These are phyloP conservation scores for Cladophialophora exuberans DNA, from an alignment of 2,329 filamentous ascomycete species.

Conservation along the genomic window DNA sequence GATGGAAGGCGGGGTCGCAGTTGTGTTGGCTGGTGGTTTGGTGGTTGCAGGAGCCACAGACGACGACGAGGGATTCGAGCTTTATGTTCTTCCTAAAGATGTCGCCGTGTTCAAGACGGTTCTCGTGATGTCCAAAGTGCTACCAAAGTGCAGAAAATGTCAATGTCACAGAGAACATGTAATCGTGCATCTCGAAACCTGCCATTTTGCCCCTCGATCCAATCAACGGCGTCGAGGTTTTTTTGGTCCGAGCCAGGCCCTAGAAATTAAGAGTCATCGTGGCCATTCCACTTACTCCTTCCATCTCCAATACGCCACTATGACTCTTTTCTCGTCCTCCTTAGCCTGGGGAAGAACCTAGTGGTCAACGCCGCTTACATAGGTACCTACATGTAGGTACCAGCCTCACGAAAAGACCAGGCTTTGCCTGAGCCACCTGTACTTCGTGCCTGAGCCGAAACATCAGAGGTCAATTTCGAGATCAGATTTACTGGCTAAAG, in stretches of 20 bases:
- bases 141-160: neutral
- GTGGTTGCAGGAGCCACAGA: too few species aligned
- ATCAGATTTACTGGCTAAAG: too few species aligned
- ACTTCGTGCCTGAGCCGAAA: too few species aligned
- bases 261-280: conserved; percentile 4
- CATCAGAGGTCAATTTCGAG: too few species aligned
- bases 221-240: neutral
- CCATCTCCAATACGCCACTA: neutral
- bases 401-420: too few species aligned
- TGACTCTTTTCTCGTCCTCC: neutral
- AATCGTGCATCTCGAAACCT: conserved; percentile 1
- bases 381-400: too few species aligned
- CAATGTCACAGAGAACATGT: neutral
- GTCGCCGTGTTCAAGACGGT: neutral
- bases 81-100: neutral
- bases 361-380: neutral
- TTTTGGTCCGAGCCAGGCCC: neutral
- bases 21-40: too few species aligned
- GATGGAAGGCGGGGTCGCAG: neutral
- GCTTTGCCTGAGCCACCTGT: too few species aligned
- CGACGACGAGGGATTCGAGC: too few species aligned
- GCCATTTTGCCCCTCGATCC: neutral
- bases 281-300: conserved; percentile 2
- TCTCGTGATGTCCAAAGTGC: neutral
- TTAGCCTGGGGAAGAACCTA: neutral